phyloP scores from a whole-genome alignment of 169 alveolate genomes.

The Plasmodium ovale region DNA sequence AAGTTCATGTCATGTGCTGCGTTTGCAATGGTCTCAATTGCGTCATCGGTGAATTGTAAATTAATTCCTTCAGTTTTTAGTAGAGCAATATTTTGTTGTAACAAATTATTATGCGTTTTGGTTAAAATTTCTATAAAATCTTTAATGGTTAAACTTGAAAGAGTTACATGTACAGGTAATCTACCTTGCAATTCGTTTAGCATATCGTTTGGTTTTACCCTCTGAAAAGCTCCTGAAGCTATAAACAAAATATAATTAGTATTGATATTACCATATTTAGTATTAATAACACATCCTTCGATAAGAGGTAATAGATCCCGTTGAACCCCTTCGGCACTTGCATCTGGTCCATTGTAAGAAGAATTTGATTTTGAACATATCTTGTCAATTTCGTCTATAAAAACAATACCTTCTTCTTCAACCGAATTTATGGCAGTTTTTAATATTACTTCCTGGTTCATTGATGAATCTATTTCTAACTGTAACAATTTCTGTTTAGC shows the following conservation, averaged over 20 bases:
- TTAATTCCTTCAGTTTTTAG: conserved; percentile 88
- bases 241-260: conserved; percentile 92
- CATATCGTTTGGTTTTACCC: conserved; percentile 90
- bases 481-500: conserved; percentile 79
- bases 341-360: conserved; percentile 85
- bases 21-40: conserved; percentile 78
- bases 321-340: conserved; percentile 94
- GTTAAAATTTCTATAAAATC: conserved; percentile 87
- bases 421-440: conserved; percentile 86
- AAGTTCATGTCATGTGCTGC: conserved; percentile 88
- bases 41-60: conserved; percentile 84
- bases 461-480: conserved; percentile 70
- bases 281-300: conserved; percentile 91
- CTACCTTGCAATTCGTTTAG: conserved; percentile 93
- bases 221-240: conserved; percentile 93
- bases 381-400: conserved; percentile 94
- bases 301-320: conserved; percentile 92
- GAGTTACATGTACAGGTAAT: conserved; percentile 89
- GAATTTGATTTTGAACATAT: conserved; percentile 82
- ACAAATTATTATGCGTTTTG: conserved; percentile 87
- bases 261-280: conserved; percentile 89
- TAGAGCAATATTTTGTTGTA: conserved; percentile 86
- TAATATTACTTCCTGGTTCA: conserved; percentile 80
- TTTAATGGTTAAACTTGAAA: conserved; percentile 85
- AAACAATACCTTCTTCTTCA: conserved; percentile 92